Conservation (phyloP, 768 basidiomycete genomes). For the Kwoniella dejecticola region DNA sequence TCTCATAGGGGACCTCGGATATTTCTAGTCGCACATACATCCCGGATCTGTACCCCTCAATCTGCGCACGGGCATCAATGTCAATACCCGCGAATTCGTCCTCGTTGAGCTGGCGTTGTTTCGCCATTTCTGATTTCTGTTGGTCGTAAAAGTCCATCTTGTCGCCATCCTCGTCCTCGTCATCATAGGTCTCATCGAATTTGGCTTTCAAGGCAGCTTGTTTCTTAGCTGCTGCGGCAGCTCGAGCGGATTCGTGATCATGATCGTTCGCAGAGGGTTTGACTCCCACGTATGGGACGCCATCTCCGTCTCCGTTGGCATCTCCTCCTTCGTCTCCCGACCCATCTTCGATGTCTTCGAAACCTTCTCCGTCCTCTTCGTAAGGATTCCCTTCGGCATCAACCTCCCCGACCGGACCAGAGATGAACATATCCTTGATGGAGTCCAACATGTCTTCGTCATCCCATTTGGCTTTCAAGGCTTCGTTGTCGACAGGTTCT, state of each 20-base stretch:
- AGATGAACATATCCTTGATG: constrained; percentile 86
- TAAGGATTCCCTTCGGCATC: constrained; percentile 51
- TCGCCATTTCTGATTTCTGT: constrained; percentile 87
- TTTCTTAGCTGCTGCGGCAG: constrained; percentile 69
- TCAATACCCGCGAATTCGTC: constrained; percentile 82
- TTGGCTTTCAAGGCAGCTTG: constrained; percentile 90
- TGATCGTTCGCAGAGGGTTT: constrained; percentile 45
- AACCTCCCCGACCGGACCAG: constrained; percentile 60
- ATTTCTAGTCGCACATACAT: constrained; percentile 92
- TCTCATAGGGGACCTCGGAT: constrained; percentile 77
- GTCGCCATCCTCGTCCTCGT: constrained; percentile 62
- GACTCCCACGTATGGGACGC: constrained; percentile 56
- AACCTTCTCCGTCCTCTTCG: constrained; percentile 55
- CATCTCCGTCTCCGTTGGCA: constrained; percentile 58
- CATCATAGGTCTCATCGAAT: constrained; percentile 95
- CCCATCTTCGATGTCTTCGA: constrained; percentile 54
- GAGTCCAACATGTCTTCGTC: constrained; percentile 82
- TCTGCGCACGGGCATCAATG: constrained; percentile 71
- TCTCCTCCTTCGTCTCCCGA: constrained; percentile 56
- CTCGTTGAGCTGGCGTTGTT: constrained; percentile 76
- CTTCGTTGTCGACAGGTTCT: constrained; percentile 60
- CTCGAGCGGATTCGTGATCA: constrained; percentile 48
- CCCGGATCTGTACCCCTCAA: constrained; percentile 89
- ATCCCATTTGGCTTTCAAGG: constrained; percentile 71
- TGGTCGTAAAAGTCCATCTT: constrained; percentile 86